Base-by-base conservation (phyloP, 345 rosid genomes). In the Eucalyptus pauciflora region DNA sequence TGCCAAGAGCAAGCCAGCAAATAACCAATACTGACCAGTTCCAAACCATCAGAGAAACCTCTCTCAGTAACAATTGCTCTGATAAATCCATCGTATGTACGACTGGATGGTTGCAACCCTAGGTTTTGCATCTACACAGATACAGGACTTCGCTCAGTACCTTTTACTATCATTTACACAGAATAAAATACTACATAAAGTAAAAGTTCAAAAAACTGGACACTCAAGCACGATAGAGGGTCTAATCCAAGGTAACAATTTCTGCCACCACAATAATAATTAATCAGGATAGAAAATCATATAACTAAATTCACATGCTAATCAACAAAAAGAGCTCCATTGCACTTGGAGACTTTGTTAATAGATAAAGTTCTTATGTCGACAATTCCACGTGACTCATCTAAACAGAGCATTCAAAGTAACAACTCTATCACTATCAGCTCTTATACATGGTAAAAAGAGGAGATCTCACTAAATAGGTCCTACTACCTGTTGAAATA, bases 41-140 rank as follows among this genome's bases (percentile, higher is more conserved):
- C 90, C 92, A 96, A 89, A 91, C 97, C 96, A 87, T 91, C 91
- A 62, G 86, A 91, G 17, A 91, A 93, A 86, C 94, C 95, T 91
- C 88, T 93, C 56, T 87, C 88, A 87, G 88, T 88, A 58, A 94
- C 93, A 94, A 93, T 89, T 80, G 99, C 98, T 94, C 92, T 94
- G 85, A 95, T 46, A 90, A 93, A 95, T 83, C 95, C 94, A 94
- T 95, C 94, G 88, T 93, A 97, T 56, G 96, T 92, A 88, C 89
- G 89, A 45, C 93, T 91, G 86, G 99, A 93, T 88, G 96, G 98
- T 88, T 54, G 91, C 93, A 97, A 86, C 87, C 99, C 98, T 91
- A 96, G 93, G 88, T 92, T 92, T 92, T 94, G 93, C 98, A 96
- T 96, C 99, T 97, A 85, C 89, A 90, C 50, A 89, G 86, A 90